Evolutionary conservation across 345 rosid genomes (phyloP), one percentile per base, ranked within the genome.

Genomic region (Acer saccharum): DNA sequence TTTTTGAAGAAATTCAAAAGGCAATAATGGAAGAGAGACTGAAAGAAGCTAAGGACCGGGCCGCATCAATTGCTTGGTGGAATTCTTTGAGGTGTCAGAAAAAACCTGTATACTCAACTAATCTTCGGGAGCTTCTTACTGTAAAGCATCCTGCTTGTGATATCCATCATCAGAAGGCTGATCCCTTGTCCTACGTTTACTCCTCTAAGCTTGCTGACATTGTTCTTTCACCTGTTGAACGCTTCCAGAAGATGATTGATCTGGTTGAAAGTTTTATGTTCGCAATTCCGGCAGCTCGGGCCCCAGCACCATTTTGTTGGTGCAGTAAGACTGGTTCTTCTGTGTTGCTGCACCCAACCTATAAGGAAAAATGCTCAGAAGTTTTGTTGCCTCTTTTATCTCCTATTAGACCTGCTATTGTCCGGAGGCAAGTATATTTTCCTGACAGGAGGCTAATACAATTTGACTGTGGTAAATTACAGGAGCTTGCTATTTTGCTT

Each of bases 391-490:
- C 98, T 83, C 92, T 91, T 73, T 83, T 97, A 63, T 84, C 94
- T 70, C 96, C 97, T 1, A 79, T 97, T 65, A 91, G 99, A 85
- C 98, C 98, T 77, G 99, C 99, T 41, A 89, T 94, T 80, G 98
- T 97, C 23, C 85, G 98, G 75, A 86, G 96, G 85, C 99, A 97
- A 76, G 92, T 97, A 21, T 97, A 94, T 86, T 97, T 97, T 76
- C 99, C 98, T 0, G 99, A 97, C 84, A 90, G 93, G 89, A 89
- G 99, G n/a, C 84, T 97, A 72, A 94, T 97, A 78, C 99, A 97
- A 86, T 97, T 97, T 83, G 99, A 97, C 79, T 94, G 99, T 84
- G 99, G 99, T 80, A 97, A 97, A 88, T 81, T 97, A 88, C 99
- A 94, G 86, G 92, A 97, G 89, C 99, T 97, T 81, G 94, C 97